phyloP scores from a whole-genome alignment of 108 stramenopile genomes.

The Cylindrotheca fusiformis region DNA sequence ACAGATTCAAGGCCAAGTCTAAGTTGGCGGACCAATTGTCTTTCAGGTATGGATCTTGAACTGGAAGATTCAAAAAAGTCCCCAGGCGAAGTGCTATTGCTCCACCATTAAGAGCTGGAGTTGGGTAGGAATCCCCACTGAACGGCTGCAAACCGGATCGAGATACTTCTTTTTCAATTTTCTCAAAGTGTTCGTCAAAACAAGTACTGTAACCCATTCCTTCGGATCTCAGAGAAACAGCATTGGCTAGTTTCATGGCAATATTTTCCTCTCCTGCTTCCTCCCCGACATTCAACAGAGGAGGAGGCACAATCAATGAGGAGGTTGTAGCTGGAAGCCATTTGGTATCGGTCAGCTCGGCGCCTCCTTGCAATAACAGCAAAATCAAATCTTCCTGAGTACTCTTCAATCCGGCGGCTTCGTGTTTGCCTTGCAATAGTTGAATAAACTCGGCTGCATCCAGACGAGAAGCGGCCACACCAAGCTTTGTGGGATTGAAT shows the following conservation, averaged over 20 bases:
- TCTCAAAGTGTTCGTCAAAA: slow-evolving; percentile 16
- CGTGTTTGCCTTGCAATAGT: slow-evolving; percentile 52
- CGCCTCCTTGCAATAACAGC: slow-evolving; percentile 57
- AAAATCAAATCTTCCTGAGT: slow-evolving; percentile 66
- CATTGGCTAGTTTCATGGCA: slow-evolving; percentile 67
- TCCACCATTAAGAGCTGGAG: slow-evolving; percentile 49
- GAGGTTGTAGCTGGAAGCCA: slow-evolving; percentile 65
- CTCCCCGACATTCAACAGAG: slow-evolving; percentile 10
- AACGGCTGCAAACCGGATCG: slow-evolving; percentile 22
- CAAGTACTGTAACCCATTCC: slow-evolving; percentile 30
- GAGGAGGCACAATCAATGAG: slow-evolving; percentile 61
- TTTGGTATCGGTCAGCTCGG: slow-evolving; percentile 25
- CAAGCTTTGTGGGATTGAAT: slow-evolving; percentile 38
- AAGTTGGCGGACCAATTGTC: slow-evolving; percentile 65
- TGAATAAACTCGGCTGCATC: slow-evolving; percentile 64
- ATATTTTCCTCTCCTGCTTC: slow-evolving; percentile 11
- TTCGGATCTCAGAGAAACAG: slow-evolving; percentile 51
- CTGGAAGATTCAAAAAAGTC: slow-evolving; percentile 64
- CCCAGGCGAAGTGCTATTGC: slow-evolving; percentile 69
- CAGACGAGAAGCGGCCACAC: slow-evolving; percentile 46
- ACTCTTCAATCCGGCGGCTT: slow-evolving; percentile 63
- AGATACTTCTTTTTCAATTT: background rate
- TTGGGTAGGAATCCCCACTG: slow-evolving; percentile 68
- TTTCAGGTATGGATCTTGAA: slow-evolving; percentile 44
- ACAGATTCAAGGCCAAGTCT: slow-evolving; percentile 73